Evolutionary conservation across 371 early-diverging fungal genomes (phyloP).

Genomic region (Mucor plumbeus): DNA sequence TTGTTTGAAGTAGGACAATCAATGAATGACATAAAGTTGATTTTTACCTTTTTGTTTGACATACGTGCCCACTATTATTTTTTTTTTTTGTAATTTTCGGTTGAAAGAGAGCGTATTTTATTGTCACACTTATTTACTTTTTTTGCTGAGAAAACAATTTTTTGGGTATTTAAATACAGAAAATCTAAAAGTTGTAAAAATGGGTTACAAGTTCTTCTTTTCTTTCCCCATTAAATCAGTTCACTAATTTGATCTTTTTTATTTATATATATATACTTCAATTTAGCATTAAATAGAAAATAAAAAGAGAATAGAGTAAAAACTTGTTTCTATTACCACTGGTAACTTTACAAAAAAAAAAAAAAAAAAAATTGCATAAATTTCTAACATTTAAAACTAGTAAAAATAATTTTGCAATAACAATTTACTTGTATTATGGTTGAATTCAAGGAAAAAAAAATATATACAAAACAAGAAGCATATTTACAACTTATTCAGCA

Average conservation of each 20-base stretch:
- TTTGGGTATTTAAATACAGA: constrained; percentile 12
- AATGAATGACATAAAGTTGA: constrained; percentile 18
- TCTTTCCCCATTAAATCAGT: neutral
- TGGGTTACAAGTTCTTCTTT: neutral
- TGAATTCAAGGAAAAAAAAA: neutral
- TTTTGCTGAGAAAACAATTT: constrained; percentile 14
- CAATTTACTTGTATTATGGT: constrained; percentile 2
- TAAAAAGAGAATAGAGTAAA: no score
- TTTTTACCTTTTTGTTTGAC: constrained; percentile 17
- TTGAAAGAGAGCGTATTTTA: constrained; percentile 2
- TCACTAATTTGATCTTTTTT: neutral
- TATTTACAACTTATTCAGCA: neutral
- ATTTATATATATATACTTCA: neutral
- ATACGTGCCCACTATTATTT: constrained; percentile 1
- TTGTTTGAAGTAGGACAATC: constrained; percentile 12
- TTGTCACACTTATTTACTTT: constrained; percentile 15
- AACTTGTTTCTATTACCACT: neutral
- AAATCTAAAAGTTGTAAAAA: neutral
- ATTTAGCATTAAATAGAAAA: neutral
- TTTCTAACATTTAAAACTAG: neutral
- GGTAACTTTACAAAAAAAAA: neutral
- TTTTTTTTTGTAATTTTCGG: neutral
- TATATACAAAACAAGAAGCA: neutral
- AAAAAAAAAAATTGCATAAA: neutral
- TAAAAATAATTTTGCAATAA: neutral